These are phyloP conservation scores for maize (Zea mays) DNA, from an alignment of 176 grass and related monocot genomes.

Conservation along the genomic window DNA sequence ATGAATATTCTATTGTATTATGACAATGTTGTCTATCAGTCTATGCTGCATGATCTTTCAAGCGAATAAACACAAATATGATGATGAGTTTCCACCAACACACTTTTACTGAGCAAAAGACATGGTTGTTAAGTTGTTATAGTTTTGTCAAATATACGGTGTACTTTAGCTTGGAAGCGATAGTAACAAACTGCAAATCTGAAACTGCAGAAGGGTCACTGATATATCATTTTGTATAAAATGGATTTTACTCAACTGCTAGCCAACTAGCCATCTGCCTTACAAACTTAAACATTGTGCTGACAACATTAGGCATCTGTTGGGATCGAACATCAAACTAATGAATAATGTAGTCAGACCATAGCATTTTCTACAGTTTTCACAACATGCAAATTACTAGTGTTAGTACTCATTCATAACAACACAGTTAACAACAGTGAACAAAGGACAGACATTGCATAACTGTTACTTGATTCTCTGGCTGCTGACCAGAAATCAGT, in stretches of 20 bases:
- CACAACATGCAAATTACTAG: neutral
- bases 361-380: neutral
- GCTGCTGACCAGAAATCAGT: neutral
- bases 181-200: neutral
- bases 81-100: neutral
- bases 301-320: neutral
- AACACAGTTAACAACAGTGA: neutral
- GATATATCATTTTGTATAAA: neutral
- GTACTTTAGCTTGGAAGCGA: neutral
- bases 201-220: slow-evolving; percentile 1
- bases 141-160: neutral
- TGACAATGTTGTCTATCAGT: neutral
- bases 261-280: slow-evolving; percentile 4
- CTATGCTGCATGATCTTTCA: neutral
- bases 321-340: neutral
- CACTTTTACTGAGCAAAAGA: neutral
- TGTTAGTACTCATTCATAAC: neutral
- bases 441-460: neutral
- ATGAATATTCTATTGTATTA: neutral
- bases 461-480: neutral
- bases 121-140: neutral
- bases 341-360: neutral
- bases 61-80: neutral
- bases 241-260: neutral
- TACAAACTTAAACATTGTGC: neutral